Percentiles rank a stretch among this genome's conserved stretches.
phyloP scores from a whole-genome alignment of 2,329 filamentous ascomycete species.

The Stenocarpella maydis region DNA sequence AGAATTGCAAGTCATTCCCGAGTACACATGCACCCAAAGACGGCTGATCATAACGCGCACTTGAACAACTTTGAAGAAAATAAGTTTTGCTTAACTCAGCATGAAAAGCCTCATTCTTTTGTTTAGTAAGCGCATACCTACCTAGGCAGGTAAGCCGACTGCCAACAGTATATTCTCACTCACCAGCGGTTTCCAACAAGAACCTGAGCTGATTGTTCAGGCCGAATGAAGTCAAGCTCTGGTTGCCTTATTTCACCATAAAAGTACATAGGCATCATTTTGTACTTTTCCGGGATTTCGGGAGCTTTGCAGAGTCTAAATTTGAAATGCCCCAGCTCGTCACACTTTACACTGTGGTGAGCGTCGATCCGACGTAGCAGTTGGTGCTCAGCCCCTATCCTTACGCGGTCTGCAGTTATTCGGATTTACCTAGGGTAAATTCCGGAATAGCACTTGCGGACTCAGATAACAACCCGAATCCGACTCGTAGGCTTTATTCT shows the following conservation, averaged over 20 bases:
- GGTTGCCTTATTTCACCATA: neutral
- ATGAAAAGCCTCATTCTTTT: neutral
- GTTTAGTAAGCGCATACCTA: neutral
- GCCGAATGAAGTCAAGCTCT: neutral
- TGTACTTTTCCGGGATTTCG: no score
- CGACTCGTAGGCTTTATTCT: neutral
- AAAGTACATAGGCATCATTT: no score
- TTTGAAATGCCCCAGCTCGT: neutral
- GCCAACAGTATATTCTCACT: neutral
- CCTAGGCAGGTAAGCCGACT: neutral
- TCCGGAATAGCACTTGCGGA: neutral
- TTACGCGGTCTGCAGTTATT: neutral
- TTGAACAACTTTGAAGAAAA: no score
- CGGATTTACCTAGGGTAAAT: neutral
- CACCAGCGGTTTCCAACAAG: no score
- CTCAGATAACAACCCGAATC: neutral
- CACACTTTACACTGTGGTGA: neutral
- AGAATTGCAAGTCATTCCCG: no score
- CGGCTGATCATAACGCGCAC: no score
- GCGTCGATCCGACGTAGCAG: neutral
- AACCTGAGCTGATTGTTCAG: no score
- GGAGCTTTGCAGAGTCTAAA: neutral
- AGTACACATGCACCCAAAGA: no score
- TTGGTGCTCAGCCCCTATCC: neutral
- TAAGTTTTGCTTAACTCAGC: neutral